These are phyloP conservation scores for Ascochyta koolunga DNA, from an alignment of 2,329 filamentous ascomycete genomes.

Conservation along the genomic window DNA sequence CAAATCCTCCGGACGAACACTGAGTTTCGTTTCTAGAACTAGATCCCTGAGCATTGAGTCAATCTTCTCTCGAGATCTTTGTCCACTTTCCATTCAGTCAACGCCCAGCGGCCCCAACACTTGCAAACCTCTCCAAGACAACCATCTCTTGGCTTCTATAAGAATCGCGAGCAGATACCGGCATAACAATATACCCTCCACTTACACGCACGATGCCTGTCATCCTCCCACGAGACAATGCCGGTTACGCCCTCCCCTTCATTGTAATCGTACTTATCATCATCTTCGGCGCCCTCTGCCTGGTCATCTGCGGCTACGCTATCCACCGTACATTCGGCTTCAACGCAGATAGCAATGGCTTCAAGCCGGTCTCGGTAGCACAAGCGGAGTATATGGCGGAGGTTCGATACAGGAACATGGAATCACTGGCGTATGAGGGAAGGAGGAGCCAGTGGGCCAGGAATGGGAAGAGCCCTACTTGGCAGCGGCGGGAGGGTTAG, in stretches of 20 bases:
- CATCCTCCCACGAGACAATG: constrained; percentile 12
- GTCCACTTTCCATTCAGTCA: background rate
- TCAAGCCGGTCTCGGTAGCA: constrained; percentile 17
- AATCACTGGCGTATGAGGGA: constrained; percentile 20
- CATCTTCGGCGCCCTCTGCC: constrained; percentile 21
- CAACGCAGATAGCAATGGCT: constrained; percentile 4
- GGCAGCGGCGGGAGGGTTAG: background rate
- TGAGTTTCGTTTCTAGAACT: background rate
- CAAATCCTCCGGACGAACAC: background rate
- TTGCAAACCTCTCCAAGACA: background rate
- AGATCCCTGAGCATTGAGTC: too few species aligned
- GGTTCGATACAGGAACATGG: constrained; percentile 24
- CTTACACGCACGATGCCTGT: background rate
- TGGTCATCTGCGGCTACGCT: constrained; percentile 28
- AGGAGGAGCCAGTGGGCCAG: constrained; percentile 4
- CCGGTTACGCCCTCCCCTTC: constrained; percentile 22
- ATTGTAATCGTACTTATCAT: constrained; percentile 28
- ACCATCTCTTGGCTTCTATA: too few species aligned
- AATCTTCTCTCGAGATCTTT: too few species aligned
- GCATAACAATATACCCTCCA: background rate
- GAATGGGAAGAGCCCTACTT: background rate
- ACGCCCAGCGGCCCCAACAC: background rate
- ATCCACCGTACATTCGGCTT: constrained; percentile 26
- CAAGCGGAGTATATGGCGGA: constrained; percentile 33
- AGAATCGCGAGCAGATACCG: too few species aligned